phyloP scores from a whole-genome alignment of 2,329 filamentous ascomycete species.

The Nothophoma quercina region DNA sequence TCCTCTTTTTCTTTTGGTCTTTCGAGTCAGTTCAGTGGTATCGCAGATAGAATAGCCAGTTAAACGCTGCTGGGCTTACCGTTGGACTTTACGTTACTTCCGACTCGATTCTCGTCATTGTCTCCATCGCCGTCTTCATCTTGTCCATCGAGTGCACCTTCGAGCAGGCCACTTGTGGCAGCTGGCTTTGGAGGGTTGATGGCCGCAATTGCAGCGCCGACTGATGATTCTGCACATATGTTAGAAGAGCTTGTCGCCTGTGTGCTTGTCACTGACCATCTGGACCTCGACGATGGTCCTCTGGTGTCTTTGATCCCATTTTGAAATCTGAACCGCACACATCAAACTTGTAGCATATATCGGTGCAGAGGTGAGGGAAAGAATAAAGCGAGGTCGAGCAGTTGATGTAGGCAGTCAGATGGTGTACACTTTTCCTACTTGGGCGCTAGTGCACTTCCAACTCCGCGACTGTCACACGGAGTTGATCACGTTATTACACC shows the following conservation, averaged over 20 bases:
- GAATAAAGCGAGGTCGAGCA: not conserved
- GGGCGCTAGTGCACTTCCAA: not conserved
- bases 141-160: conserved; percentile 51
- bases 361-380: not conserved
- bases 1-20: conserved; percentile 74
- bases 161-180: conserved; percentile 46
- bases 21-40: not conserved
- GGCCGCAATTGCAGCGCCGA: conserved; percentile 31
- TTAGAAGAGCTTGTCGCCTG: conserved; percentile 23
- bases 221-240: conserved; percentile 34
- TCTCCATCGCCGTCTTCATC: conserved; percentile 60
- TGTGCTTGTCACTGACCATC: conserved; percentile 33
- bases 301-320: conserved; percentile 52
- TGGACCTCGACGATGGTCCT: conserved; percentile 43
- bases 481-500: not conserved
- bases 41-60: not conserved
- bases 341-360: not conserved
- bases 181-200: conserved; percentile 46
- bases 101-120: conserved; percentile 53
- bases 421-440: not conserved
- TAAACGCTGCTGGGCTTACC: conserved; percentile 29
- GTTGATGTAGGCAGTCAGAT: not conserved
- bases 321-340: not conserved
- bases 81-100: conserved; percentile 41
- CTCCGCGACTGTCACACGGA: not conserved